Conservation (phyloP, 192 early-diverging fungal genomes). For the Podila horticola region DNA sequence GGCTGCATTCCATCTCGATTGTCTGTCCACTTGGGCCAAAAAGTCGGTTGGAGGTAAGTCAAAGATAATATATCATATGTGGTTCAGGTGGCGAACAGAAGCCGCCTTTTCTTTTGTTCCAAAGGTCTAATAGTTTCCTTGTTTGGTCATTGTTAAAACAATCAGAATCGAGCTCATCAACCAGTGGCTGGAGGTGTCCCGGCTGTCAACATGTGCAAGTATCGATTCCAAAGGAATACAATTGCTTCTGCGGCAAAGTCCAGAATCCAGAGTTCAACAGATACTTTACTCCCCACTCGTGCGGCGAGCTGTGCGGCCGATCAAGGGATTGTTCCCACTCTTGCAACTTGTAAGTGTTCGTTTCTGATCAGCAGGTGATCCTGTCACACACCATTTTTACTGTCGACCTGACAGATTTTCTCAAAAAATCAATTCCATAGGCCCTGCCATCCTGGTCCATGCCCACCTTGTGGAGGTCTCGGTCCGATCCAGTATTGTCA, state of each 20-base stretch:
- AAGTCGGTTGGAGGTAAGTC: constrained; percentile 65
- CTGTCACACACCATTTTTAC: neutral
- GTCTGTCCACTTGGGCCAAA: constrained; percentile 83
- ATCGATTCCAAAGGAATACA: constrained; percentile 77
- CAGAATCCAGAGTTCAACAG: constrained; percentile 73
- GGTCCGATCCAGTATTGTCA: constrained; percentile 82
- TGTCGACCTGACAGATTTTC: neutral
- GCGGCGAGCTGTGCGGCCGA: constrained; percentile 81
- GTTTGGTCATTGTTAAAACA: constrained; percentile 1
- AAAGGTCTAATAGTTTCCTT: neutral
- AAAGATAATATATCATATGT: too few species aligned
- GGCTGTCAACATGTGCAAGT: constrained; percentile 84
- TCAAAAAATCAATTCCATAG: constrained; percentile 22
- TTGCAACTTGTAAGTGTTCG: constrained; percentile 69
- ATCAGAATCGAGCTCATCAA: constrained; percentile 44
- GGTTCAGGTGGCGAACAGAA: neutral
- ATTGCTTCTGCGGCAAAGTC: constrained; percentile 88
- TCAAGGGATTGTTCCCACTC: constrained; percentile 78
- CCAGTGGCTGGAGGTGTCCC: constrained; percentile 85
- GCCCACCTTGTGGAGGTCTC: constrained; percentile 87
- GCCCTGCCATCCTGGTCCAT: constrained; percentile 95
- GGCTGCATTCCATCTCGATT: constrained; percentile 92
- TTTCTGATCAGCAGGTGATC: neutral
- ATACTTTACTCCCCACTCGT: constrained; percentile 84
- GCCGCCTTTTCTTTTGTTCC: neutral